Evolutionary conservation across 2,329 filamentous ascomycete genomes (phyloP).

Genomic region (Didymella glomerata): DNA sequence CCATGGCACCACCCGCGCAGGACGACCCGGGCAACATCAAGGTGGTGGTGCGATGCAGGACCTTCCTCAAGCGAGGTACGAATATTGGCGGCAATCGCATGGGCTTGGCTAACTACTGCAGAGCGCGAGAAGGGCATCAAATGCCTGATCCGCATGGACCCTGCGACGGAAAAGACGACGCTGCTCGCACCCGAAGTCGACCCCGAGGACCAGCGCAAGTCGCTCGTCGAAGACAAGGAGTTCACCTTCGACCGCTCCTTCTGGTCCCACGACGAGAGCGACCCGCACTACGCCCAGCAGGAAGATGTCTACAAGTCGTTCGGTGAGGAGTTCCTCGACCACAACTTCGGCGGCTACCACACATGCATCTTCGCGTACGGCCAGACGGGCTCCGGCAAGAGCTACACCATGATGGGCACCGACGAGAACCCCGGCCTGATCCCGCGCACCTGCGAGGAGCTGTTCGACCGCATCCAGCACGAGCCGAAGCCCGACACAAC

Average conservation of each 20-base stretch:
- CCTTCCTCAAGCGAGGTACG: slow-evolving; percentile 58
- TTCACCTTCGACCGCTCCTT: slow-evolving; percentile 99
- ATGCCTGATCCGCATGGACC: slow-evolving; percentile 93
- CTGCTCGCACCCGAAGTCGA: slow-evolving; percentile 70
- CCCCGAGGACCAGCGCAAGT: slow-evolving; percentile 70
- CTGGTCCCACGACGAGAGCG: slow-evolving; percentile 85
- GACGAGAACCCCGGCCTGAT: slow-evolving; percentile 88
- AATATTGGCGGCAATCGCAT: background rate
- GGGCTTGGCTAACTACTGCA: slow-evolving; percentile 53
- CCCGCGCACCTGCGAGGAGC: slow-evolving; percentile 91
- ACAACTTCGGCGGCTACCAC: slow-evolving; percentile 99
- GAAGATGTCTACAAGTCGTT: slow-evolving; percentile 93
- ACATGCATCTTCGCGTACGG: slow-evolving; percentile 99
- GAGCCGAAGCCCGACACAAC: slow-evolving; percentile 89
- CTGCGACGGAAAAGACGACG: slow-evolving; percentile 82
- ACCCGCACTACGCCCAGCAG: slow-evolving; percentile 89
- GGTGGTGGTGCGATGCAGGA: slow-evolving; percentile 60
- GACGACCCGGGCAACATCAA: slow-evolving; percentile 60
- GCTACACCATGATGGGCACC: slow-evolving; percentile 96
- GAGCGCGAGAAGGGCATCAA: slow-evolving; percentile 81
- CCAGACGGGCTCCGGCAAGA: slow-evolving; percentile 96
- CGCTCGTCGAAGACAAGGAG: slow-evolving; percentile 79
- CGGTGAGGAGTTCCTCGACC: slow-evolving; percentile 95
- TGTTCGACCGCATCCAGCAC: slow-evolving; percentile 90
- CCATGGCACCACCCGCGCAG: slow-evolving; percentile 46